These are phyloP conservation scores for Aspergillus sp. DNA, from an alignment of 2,329 filamentous ascomycete genomes.

Conservation along the genomic window DNA sequence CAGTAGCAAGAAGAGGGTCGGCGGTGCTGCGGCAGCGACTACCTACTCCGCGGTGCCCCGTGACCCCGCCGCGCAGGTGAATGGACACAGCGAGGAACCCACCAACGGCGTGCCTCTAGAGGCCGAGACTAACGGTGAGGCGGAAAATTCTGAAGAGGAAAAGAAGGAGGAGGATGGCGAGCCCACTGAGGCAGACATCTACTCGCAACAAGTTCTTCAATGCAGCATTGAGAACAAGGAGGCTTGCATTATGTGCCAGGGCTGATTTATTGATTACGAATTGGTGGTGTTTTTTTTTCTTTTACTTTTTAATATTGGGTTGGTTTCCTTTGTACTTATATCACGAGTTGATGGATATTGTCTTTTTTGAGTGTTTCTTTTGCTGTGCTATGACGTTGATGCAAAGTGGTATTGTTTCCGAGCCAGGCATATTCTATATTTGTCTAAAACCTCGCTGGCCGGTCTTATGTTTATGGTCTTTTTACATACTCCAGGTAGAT, in stretches of 20 bases:
- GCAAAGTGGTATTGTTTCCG: slow-evolving; percentile 5
- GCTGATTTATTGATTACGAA: slow-evolving; percentile 51
- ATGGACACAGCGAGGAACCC: slow-evolving; percentile 50
- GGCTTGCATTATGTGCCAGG: slow-evolving; percentile 94
- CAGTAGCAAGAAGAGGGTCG: slow-evolving; percentile 68
- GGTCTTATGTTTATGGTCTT: slow-evolving; percentile 7
- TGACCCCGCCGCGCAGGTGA: slow-evolving; percentile 64
- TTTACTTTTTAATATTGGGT: slow-evolving; percentile 7
- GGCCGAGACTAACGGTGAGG: slow-evolving; percentile 14
- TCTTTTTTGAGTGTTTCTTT: slow-evolving; percentile 3
- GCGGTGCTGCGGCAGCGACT: slow-evolving; percentile 58
- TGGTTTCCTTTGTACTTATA: slow-evolving; percentile 28
- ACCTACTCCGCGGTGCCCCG: slow-evolving; percentile 63
- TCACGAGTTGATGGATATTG: slow-evolving; percentile 34
- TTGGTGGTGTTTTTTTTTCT: background rate
- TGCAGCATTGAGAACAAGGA: slow-evolving; percentile 99
- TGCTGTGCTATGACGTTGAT: slow-evolving; percentile 3
- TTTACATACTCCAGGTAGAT: slow-evolving; percentile 10
- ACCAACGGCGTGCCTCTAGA: slow-evolving; percentile 45
- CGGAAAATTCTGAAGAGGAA: slow-evolving; percentile 61
- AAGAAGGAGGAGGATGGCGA: slow-evolving; percentile 68
- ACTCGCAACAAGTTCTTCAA: slow-evolving; percentile 84
- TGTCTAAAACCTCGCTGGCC: slow-evolving; percentile 2
- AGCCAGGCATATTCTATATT: slow-evolving; percentile 5
- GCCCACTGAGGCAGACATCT: slow-evolving; percentile 86